Evolutionary conservation across 345 rosid species (phyloP), one percentile per base, ranked within the genome.

Genomic region (Gossypioides kirkii): DNA sequence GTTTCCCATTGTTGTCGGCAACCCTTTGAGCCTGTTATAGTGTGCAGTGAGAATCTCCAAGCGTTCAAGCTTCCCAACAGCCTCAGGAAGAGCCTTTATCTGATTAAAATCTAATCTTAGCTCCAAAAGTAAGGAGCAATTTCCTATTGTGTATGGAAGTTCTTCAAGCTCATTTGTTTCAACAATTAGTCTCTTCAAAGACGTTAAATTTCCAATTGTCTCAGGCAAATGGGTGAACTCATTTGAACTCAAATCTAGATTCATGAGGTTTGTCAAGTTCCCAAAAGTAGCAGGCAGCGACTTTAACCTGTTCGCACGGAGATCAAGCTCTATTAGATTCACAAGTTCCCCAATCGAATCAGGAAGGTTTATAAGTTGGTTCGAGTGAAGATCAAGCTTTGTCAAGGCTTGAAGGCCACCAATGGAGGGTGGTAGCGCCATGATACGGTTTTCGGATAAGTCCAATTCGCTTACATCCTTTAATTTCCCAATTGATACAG

Each of bases 51-150:
- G 88, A 78, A 84, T 81, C 77, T 86, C 88, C 70, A 89, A 76
- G 68, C 62, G 62, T 69, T 56, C 78, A 12, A 89, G 85, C 75
- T 86, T 86, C 20, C 90, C 91, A 1, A 87, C 69, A 26, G 88
- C 91, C 83, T 89, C 94, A 5, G 91, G 94, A 56, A 89, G 87
- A 61, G 88, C 91, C 77, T 56, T 87, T 4, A 89, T 82, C 72
- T 78, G 85, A 80, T 89, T 89, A 80, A 89, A 89, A 74, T 87
- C 91, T 25, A 86, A 76, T 62, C 84, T 83, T 32, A 89, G 82
- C 81, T 89, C 91, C 61, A 72, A 20, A 0, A 89, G 80, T 2
- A 80, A 82, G 2, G 73, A 73, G 77, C 90, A 89, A 61, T 77
- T 83, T 62, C 91, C 91, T 10, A 87, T 83, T 22, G 86, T 84